These are phyloP conservation scores for Trypanosoma mega DNA, from an alignment of 208 protist genomes.

Conservation along the genomic window DNA sequence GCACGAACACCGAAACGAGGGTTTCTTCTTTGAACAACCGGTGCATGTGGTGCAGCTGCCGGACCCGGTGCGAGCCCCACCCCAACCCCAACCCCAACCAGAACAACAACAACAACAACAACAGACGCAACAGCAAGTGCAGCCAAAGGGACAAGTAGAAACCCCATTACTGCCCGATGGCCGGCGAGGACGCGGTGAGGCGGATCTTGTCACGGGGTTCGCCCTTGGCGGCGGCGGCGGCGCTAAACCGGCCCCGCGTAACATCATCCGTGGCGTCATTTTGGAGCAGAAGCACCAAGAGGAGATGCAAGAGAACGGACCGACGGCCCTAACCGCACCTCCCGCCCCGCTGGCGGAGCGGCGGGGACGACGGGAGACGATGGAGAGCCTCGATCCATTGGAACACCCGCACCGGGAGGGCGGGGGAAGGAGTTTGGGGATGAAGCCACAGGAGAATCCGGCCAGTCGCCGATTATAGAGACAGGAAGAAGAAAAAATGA, in stretches of 20 bases:
- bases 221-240: no score
- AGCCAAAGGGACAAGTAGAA: background rate
- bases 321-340: no score
- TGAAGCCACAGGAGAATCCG: no score
- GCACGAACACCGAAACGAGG: slow-evolving; percentile 16
- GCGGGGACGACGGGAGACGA: no score
- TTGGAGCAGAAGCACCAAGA: no score
- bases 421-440: no score
- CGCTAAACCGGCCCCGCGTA: no score
- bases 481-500: background rate
- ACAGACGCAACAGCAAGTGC: background rate
- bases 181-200: background rate
- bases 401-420: no score
- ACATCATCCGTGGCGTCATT: no score
- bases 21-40: slow-evolving; percentile 20
- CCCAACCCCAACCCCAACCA: slow-evolving; percentile 2
- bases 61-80: background rate
- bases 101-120: slow-evolving; percentile 8
- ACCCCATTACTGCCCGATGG: background rate
- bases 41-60: slow-evolving; percentile 26
- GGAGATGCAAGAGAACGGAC: no score
- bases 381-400: no score
- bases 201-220: background rate
- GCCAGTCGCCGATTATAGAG: background rate
- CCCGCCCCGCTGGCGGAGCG: no score